Conservation (phyloP, 345 rosid species). For the Aquilaria yunnanensis region DNA sequence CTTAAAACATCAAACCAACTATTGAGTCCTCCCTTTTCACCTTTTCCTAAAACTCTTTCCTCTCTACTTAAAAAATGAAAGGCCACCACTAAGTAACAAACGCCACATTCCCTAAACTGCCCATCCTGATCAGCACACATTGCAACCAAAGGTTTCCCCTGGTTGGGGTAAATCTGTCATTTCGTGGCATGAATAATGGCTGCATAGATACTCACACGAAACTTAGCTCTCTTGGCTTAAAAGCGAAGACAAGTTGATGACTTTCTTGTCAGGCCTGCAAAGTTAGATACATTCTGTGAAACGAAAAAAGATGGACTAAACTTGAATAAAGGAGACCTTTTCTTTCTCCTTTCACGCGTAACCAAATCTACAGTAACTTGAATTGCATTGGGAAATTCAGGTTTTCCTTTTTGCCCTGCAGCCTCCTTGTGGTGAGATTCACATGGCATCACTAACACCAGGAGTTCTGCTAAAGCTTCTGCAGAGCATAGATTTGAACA, state of each 20-base stretch:
- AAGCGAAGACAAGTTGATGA: constrained; percentile 62
- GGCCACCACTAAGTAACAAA: constrained; percentile 32
- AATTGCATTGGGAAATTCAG: no score
- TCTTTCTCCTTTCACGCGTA: not conserved
- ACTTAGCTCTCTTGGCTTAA: constrained; percentile 49
- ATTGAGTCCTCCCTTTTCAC: constrained; percentile 21
- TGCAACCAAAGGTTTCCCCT: not conserved
- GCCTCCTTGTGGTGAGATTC: not conserved
- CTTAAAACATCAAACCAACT: constrained; percentile 6
- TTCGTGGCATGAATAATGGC: constrained; percentile 3
- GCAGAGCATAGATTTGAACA: constrained; percentile 59
- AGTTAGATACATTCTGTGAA: constrained; percentile 16
- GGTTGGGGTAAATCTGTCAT: constrained; percentile 20
- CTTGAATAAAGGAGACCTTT: not conserved
- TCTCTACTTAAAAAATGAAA: constrained; percentile 47
- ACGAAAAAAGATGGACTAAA: not conserved
- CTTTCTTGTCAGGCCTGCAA: constrained; percentile 66
- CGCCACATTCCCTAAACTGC: constrained; percentile 13
- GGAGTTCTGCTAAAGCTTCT: constrained; percentile 81
- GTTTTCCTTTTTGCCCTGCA: not conserved
- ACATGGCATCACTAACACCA: constrained; percentile 83
- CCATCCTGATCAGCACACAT: constrained; percentile 1
- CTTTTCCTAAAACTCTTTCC: constrained; percentile 33
- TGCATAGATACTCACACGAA: constrained; percentile 14
- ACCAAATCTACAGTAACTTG: no score